phyloP scores from a whole-genome alignment of 2,329 filamentous ascomycete species.

The Lasiodiplodia sp. region DNA sequence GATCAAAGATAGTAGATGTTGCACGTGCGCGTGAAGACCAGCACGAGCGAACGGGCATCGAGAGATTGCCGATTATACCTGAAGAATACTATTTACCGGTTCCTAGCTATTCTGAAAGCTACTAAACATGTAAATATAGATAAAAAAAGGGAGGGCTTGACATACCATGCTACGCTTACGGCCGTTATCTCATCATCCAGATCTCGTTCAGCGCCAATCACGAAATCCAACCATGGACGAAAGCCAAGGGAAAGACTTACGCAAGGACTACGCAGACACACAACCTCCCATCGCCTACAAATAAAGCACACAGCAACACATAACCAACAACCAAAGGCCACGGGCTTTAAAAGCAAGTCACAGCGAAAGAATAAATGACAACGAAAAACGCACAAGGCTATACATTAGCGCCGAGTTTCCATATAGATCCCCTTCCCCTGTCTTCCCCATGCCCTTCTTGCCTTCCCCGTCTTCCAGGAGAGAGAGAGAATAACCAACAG shows the following conservation, averaged over 20 bases:
- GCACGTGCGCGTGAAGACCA: too few relatives aligned
- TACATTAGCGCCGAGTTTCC: slow-evolving; percentile 18
- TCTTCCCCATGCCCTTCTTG: neutral
- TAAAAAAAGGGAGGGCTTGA: too few relatives aligned
- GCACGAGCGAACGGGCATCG: too few relatives aligned
- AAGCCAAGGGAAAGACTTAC: neutral
- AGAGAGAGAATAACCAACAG: neutral
- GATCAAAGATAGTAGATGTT: too few relatives aligned
- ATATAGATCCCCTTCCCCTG: neutral
- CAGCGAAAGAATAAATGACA: neutral
- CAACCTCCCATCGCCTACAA: neutral
- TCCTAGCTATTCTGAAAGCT: too few relatives aligned
- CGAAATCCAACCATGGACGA: neutral
- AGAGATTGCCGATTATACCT: too few relatives aligned
- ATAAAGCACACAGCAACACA: neutral
- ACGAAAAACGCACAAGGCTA: slow-evolving; percentile 3
- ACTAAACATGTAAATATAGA: too few relatives aligned
- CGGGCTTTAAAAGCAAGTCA: neutral
- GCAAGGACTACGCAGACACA: neutral
- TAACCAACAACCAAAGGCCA: neutral
- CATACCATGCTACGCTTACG: too few relatives aligned
- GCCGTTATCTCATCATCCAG: too few relatives aligned
- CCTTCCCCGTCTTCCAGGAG: neutral
- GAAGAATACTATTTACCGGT: too few relatives aligned
- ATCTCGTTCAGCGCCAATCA: neutral